These are phyloP conservation scores for Sordariomycetes sp. DNA, from an alignment of 2,329 filamentous ascomycete genomes.

Conservation along the genomic window DNA sequence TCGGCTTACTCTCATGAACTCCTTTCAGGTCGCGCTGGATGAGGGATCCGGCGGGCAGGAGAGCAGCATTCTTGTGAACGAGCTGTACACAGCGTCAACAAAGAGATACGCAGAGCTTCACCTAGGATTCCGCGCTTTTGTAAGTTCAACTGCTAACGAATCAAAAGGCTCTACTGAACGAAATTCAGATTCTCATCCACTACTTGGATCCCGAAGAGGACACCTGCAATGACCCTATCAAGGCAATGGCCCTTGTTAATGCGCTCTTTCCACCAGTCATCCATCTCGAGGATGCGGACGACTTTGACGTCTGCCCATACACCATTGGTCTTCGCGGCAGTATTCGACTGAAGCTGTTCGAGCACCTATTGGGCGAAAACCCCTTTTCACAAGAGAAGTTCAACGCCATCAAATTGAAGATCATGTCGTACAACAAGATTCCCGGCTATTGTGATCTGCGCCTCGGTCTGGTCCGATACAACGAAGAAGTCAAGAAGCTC, in stretches of 20 bases:
- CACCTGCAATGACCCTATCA: slow-evolving; percentile 5
- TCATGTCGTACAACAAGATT: slow-evolving; percentile 22
- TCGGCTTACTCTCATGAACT: slow-evolving; percentile 16
- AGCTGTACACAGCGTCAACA: slow-evolving; percentile 17
- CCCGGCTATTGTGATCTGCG: slow-evolving; percentile 18
- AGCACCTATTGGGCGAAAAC: slow-evolving; percentile 19
- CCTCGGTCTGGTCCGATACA: slow-evolving; percentile 19
- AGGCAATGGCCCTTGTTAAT: slow-evolving; percentile 24
- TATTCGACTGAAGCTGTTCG: slow-evolving; percentile 23
- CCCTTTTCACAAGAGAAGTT: slow-evolving; percentile 10
- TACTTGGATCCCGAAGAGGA: slow-evolving; percentile 8
- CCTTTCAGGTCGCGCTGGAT: too few relatives aligned
- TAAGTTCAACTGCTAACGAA: slow-evolving; percentile 9
- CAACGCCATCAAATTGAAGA: slow-evolving; percentile 16
- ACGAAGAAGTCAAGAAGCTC: slow-evolving; percentile 22
- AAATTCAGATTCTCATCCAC: slow-evolving; percentile 16
- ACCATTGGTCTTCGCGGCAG: slow-evolving; percentile 21
- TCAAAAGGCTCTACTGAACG: slow-evolving; percentile 1
- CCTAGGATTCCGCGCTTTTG: slow-evolving; percentile 21
- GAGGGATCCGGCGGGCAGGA: too few relatives aligned
- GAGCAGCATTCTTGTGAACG: too few relatives aligned
- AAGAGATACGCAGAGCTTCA: slow-evolving; percentile 19
- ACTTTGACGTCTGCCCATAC: slow-evolving; percentile 17
- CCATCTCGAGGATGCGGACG: slow-evolving; percentile 11
- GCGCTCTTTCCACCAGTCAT: slow-evolving; percentile 21